Evolutionary conservation across 257 asterid species (phyloP).

Genomic region (Phtheirospermum japonicum): DNA sequence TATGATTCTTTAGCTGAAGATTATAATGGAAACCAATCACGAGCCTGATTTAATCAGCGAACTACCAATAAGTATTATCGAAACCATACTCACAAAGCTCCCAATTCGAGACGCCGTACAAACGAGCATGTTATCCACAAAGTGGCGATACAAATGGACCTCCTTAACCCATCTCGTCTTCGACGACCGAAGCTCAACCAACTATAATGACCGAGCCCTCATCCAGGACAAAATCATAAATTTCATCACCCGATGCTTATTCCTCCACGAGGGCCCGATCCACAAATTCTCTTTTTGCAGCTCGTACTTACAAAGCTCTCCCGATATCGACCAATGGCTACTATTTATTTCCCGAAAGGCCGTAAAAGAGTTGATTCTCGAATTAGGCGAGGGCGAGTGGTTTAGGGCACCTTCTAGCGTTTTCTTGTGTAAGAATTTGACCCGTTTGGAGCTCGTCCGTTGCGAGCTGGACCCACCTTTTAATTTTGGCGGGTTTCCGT

Average conservation of each 20-base stretch:
- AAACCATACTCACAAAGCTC: slow-evolving; percentile 67
- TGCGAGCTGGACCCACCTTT: slow-evolving; percentile 76
- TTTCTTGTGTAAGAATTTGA: slow-evolving; percentile 57
- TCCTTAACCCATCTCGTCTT: slow-evolving; percentile 63
- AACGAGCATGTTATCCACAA: slow-evolving; percentile 64
- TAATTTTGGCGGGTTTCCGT: slow-evolving; percentile 63
- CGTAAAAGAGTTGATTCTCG: slow-evolving; percentile 64
- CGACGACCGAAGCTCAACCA: slow-evolving; percentile 49
- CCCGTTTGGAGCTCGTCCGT: slow-evolving; percentile 63
- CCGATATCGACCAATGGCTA: slow-evolving; percentile 83
- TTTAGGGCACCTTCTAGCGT: slow-evolving; percentile 74
- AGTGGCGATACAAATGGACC: slow-evolving; percentile 91
- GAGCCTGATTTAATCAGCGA: slow-evolving; percentile 65
- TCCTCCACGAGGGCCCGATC: slow-evolving; percentile 86
- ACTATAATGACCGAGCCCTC: slow-evolving; percentile 34
- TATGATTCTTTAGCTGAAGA: slow-evolving; percentile 27
- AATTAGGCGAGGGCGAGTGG: slow-evolving; percentile 79
- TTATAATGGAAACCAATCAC: slow-evolving; percentile 46
- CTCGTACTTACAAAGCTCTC: slow-evolving; percentile 44
- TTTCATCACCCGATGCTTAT: slow-evolving; percentile 59
- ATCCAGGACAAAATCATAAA: slow-evolving; percentile 46
- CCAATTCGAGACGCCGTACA: slow-evolving; percentile 70
- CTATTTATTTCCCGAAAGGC: slow-evolving; percentile 76
- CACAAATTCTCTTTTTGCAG: slow-evolving; percentile 63
- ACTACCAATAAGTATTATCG: slow-evolving; percentile 79